Base-by-base conservation (phyloP, 1,284 basidiomycete genomes). In the Ceratobasidium sp. region DNA sequence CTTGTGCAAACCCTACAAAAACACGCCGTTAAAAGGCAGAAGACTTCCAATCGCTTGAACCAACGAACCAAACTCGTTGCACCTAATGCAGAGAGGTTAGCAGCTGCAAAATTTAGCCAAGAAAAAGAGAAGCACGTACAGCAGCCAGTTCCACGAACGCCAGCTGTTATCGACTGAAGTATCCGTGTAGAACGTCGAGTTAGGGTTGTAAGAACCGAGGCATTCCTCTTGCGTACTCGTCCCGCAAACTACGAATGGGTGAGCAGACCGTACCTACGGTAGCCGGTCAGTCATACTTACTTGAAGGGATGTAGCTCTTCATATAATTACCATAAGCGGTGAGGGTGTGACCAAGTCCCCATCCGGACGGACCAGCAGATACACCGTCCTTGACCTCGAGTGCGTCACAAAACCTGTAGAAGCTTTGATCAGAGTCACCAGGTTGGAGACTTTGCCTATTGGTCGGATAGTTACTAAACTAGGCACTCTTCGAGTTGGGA, bases 391-490 rank as follows among this genome's bases (percentile, higher is more conserved):
- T 87, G 28, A 90, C 87, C 78, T 92, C 89, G 0, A 92, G 81
- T 0, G 88, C 87, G 76, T 92, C 89, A 74, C 90, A 92, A 79
- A 91, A 92, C 18, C 83, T 60, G 79, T 83, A 88, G 80, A 92
- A 92, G 33, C 79, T 74, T 3, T 77, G 75, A 8, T 79, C 81
- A 4, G 81, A 77, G 2, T 51, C 58, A 36, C 81, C 82, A 1
- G 85, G 84, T 62, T 85, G 84, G 9, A 89, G 78, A 21, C 66
- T 70, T 70, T 70, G 66, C 66, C 66, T 70, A 25, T n/a, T 49
- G 23, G n/a, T 21, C 1, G 16, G 33, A 16, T 2, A n/a, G 18
- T 48, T 14, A 44, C 36, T 33, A 48, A 9, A 12, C 25, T 16
- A 21, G 25, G 9, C 58, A 38, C 38, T 9, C 21, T 62, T 12